Base-by-base conservation (phyloP, 106 monocot species). In the Phalaenopsis equestris region DNA sequence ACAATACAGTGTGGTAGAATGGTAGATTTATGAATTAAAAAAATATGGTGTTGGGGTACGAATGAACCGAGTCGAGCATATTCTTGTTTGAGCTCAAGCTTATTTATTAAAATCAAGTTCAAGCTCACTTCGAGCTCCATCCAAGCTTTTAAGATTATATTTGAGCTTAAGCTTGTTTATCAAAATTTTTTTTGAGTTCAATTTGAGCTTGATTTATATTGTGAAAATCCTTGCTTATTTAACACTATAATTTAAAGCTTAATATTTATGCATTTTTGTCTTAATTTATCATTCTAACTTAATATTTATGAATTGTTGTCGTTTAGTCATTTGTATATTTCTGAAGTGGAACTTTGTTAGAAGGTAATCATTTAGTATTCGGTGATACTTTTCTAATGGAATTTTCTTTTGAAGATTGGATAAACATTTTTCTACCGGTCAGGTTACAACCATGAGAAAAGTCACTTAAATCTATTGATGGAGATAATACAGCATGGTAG, bases 271-370 rank as follows among this genome's bases (percentile, higher is more conserved):
- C 30, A 30, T 30, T 30, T 30, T 30, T 30, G 30, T 30, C 11
- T 38, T 70, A 70, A 56, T 87, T 57, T 14, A 70, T 70, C 10
- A 75, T 56, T n/a, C 55, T 41, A 24, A 38, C 56, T 0, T 78
- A 49, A 52, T 67, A 76, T 41, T 15, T 9, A 64, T 61, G 7
- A 23, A 10, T 30, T 52, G 18, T 41, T 24, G 41, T 80, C 15
- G 52, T 73, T 73, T 55, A 43, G 15, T 42, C 42, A 42, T 74
- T 19, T 1, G n/a, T 30, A 74, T 42, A 45, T 42, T 18, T 74
- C 18, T 18, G 18, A 43, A 74, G 41, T 45, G 74, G 39, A 41
- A 41, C 8, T 45, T 74, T 74, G 9, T 45, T 19, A 43, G 72
- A 72, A 45, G 74, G 19, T 74, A 37, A 7, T 74, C 18, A 18